Evolutionary conservation across 768 basidiomycete genomes (phyloP).

Genomic region (Tulasnella sp.): DNA sequence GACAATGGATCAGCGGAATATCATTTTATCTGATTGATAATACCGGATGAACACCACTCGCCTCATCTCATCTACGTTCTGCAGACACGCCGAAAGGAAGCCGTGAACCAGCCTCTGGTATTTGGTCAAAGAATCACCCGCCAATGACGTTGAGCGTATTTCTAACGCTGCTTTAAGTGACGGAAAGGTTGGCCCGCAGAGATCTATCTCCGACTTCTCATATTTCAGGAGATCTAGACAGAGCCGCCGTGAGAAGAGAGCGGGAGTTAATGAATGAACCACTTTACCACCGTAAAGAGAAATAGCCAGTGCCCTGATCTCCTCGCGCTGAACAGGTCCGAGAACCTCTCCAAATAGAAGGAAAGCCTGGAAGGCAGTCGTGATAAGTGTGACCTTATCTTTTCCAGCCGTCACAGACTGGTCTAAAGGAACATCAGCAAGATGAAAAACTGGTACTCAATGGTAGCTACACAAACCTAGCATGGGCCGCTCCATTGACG

Average conservation of each 20-base stretch:
- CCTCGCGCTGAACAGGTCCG: conserved; percentile 49
- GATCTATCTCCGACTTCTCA: conserved; percentile 67
- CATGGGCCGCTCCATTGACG: conserved; percentile 26
- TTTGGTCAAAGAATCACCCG: conserved; percentile 34
- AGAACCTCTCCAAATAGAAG: conserved; percentile 47
- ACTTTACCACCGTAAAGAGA: conserved; percentile 64
- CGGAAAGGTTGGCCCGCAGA: conserved; percentile 71
- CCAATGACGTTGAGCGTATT: conserved; percentile 29
- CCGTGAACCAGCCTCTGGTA: conserved; percentile 63
- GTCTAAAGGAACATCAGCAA: too few species aligned
- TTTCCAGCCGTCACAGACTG: conserved; percentile 20
- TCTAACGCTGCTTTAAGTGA: conserved; percentile 67
- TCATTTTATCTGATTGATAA: background rate
- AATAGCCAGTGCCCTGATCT: conserved; percentile 67
- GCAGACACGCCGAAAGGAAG: conserved; percentile 71
- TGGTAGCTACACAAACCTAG: conserved; percentile 34
- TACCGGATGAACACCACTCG: conserved; percentile 25
- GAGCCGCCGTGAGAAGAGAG: background rate
- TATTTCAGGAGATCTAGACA: conserved; percentile 68
- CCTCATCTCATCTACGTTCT: conserved; percentile 90
- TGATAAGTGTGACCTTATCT: conserved; percentile 57
- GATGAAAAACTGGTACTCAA: conserved; percentile 12
- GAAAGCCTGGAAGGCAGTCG: conserved; percentile 51
- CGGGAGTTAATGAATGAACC: conserved; percentile 16
- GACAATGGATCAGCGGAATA: background rate